phyloP scores from a whole-genome alignment of 2,329 filamentous ascomycete genomes.

The Hymenoscyphus linearis region DNA sequence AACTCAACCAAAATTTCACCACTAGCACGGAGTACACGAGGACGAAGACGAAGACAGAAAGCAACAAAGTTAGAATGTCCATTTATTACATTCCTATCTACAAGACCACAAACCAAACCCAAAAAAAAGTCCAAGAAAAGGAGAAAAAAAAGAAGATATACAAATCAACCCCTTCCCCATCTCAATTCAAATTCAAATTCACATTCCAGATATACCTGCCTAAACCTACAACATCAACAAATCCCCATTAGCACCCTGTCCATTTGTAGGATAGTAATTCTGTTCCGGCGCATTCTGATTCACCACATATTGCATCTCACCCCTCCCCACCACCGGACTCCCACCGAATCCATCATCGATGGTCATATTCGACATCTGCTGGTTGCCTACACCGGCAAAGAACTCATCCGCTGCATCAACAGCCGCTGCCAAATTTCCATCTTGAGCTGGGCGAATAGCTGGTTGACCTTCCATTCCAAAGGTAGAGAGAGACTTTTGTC shows the following conservation, averaged over 20 bases:
- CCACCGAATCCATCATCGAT: constrained; percentile 63
- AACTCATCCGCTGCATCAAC: constrained; percentile 85
- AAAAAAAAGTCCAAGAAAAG: no score
- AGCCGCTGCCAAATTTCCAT: constrained; percentile 58
- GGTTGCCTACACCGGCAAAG: constrained; percentile 71
- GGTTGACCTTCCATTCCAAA: constrained; percentile 43
- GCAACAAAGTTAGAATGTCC: no score
- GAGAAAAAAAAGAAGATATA: not conserved
- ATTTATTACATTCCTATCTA: no score
- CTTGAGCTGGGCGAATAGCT: constrained; percentile 27
- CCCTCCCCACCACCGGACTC: constrained; percentile 40
- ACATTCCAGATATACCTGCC: not conserved
- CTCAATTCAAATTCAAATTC: no score
- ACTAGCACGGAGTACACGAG: no score
- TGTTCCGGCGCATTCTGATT: constrained; percentile 77
- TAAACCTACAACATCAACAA: constrained; percentile 58
- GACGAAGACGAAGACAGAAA: no score
- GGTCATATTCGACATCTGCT: constrained; percentile 68
- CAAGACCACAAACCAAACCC: not conserved
- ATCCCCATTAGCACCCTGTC: constrained; percentile 63
- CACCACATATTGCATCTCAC: constrained; percentile 61
- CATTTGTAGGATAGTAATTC: constrained; percentile 64
- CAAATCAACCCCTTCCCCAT: not conserved
- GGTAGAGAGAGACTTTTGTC: constrained; percentile 55
- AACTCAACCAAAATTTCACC: no score